Conservation (phyloP, 169 alveolate genomes). For the Neospora caninum region DNA sequence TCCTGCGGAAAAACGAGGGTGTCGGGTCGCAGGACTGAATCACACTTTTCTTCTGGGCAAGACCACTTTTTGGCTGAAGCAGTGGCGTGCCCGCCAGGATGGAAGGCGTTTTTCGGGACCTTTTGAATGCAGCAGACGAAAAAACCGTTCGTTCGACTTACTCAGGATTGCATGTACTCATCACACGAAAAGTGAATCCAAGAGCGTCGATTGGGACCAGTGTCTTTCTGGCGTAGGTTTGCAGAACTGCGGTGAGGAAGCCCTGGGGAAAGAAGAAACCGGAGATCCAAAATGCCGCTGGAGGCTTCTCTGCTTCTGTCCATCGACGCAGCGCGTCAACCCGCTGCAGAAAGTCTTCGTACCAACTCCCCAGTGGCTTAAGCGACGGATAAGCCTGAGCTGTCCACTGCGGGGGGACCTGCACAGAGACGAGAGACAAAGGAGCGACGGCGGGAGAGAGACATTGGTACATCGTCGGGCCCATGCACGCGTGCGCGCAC, state of each 20-base stretch:
- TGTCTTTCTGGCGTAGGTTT: conserved; percentile 89
- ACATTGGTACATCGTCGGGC: too few species aligned
- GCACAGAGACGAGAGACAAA: conserved; percentile 78
- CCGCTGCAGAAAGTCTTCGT: conserved; percentile 83
- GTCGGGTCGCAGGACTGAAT: too few species aligned
- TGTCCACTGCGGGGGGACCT: conserved; percentile 82
- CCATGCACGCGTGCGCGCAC: too few species aligned
- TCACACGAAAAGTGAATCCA: background rate
- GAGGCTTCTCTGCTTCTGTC: conserved; percentile 82
- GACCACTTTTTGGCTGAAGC: too few species aligned
- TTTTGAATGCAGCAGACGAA: too few species aligned
- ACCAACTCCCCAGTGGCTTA: conserved; percentile 89
- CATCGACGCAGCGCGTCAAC: conserved; percentile 85
- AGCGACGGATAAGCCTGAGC: conserved; percentile 90
- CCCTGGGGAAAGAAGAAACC: conserved; percentile 90
- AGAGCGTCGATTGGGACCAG: conserved; percentile 86
- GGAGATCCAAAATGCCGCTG: conserved; percentile 86
- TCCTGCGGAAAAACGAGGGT: too few species aligned
- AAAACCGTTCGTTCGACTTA: background rate
- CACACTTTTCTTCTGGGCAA: too few species aligned
- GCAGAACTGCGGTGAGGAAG: conserved; percentile 90
- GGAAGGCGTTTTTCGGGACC: too few species aligned
- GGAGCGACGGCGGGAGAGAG: background rate
- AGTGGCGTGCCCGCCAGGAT: too few species aligned
- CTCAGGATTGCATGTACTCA: background rate